These are phyloP conservation scores for Begonia peltatifolia DNA, from an alignment of 306 rosid genomes.

Conservation along the genomic window DNA sequence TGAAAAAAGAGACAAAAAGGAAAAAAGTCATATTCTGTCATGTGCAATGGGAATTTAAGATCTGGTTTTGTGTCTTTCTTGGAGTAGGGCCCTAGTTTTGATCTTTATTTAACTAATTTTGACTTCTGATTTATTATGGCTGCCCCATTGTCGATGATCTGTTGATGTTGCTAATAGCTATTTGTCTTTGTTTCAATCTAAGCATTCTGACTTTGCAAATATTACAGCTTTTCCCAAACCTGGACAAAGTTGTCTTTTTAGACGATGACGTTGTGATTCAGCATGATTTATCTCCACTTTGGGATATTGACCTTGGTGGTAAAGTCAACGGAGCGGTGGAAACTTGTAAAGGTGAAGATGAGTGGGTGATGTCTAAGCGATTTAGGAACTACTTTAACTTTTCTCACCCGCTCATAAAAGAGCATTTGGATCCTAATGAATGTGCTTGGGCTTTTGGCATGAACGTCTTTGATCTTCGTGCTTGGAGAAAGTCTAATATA, in stretches of 20 bases:
- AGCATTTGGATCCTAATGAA: constrained; percentile 75
- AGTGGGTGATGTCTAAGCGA: constrained; percentile 92
- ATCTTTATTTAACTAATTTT: too few species aligned
- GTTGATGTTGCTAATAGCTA: too few species aligned
- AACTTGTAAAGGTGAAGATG: constrained; percentile 95
- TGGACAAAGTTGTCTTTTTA: constrained; percentile 82
- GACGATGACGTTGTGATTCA: constrained; percentile 97
- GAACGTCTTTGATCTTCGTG: constrained; percentile 79
- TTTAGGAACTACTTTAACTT: constrained; percentile 91
- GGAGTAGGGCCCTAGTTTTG: too few species aligned
- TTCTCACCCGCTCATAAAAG: constrained; percentile 66
- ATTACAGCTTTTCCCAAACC: constrained; percentile 84
- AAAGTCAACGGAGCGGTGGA: constrained; percentile 97
- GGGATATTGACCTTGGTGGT: constrained; percentile 84
- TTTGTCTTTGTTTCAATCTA: too few species aligned
- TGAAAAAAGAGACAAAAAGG: too few species aligned
- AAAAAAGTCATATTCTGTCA: too few species aligned
- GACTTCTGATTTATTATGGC: too few species aligned
- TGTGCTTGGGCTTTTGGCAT: constrained; percentile 99
- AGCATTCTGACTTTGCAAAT: constrained; percentile 17
- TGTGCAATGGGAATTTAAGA: too few species aligned
- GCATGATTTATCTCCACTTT: constrained; percentile 72
- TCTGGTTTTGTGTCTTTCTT: too few species aligned
- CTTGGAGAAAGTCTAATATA: constrained; percentile 74
- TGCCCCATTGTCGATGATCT: too few species aligned